Evolutionary conservation across 169 alveolate species (phyloP).

Genomic region (Toxoplasma gondii): DNA sequence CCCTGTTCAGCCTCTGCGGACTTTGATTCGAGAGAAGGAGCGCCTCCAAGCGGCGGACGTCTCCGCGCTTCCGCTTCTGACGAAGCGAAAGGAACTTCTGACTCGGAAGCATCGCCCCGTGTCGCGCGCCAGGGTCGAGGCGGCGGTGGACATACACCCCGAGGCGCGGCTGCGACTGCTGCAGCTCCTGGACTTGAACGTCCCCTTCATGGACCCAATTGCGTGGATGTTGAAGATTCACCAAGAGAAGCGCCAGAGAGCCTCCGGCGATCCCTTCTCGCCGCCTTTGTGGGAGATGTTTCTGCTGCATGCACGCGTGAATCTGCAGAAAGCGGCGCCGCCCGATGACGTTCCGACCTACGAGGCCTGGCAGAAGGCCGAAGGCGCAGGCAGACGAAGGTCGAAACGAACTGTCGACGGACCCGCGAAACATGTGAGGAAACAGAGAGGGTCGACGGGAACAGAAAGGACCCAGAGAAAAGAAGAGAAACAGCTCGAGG

Average conservation of each 20-base stretch:
- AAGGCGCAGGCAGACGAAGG: neutral
- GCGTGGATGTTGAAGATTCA: neutral
- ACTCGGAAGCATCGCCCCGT: neutral
- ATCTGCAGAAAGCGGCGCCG: conserved; percentile 9
- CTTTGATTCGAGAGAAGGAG: neutral
- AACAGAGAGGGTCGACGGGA: neutral
- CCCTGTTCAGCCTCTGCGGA: neutral
- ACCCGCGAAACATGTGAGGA: neutral
- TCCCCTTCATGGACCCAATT: neutral
- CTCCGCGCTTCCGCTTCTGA: neutral
- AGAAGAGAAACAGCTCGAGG: neutral
- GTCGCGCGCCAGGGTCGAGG: neutral
- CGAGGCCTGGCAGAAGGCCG: conserved; percentile 10
- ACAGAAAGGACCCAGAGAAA: neutral
- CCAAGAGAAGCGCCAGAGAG: neutral
- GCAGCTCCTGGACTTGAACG: neutral
- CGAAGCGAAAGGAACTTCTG: neutral
- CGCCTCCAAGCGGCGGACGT: neutral
- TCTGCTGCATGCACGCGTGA: conserved; percentile 33
- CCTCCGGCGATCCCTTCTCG: neutral
- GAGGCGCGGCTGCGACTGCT: neutral
- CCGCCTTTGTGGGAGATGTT: conserved; percentile 21
- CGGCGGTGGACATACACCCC: neutral
- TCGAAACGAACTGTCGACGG: neutral
- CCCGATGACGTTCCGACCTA: conserved; percentile 12